A percentile compares a stretch with the other conserved stretches of the same genome.
These are phyloP conservation scores for Lentinula novae-zelandiae DNA, from an alignment of 1,284 basidiomycete species.

Conservation along the genomic window DNA sequence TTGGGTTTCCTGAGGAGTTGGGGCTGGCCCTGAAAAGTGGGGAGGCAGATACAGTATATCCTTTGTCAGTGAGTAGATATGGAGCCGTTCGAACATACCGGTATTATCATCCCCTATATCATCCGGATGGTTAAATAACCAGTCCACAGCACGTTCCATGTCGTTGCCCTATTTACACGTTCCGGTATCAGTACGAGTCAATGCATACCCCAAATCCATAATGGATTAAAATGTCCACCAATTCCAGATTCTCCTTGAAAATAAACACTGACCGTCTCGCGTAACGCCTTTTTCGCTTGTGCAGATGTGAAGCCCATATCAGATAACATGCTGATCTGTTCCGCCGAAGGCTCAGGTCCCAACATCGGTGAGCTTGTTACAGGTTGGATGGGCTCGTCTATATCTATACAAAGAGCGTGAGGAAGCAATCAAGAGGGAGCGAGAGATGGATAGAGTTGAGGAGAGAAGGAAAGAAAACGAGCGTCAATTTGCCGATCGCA, in stretches of 20 bases:
- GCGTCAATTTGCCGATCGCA: too few species aligned
- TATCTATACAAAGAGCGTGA: slow-evolving; percentile 49
- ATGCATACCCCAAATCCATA: background rate
- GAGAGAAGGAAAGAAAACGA: background rate
- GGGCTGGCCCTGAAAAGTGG: slow-evolving; percentile 15
- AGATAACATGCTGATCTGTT: slow-evolving; percentile 69
- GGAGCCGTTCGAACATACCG: background rate
- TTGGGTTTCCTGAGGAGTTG: background rate
- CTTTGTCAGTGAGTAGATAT: background rate
- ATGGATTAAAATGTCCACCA: background rate
- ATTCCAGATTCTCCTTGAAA: background rate
- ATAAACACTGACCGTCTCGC: slow-evolving; percentile 61
- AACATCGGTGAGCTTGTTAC: slow-evolving; percentile 16
- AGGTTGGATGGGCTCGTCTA: slow-evolving; percentile 76
- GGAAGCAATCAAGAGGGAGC: background rate
- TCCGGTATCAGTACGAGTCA: background rate
- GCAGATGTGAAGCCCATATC: slow-evolving; percentile 92
- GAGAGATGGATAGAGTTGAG: background rate
- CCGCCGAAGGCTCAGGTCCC: slow-evolving; percentile 55
- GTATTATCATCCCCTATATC: slow-evolving; percentile 68
- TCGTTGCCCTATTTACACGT: slow-evolving; percentile 57
- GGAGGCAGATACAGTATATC: background rate
- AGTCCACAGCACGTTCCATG: slow-evolving; percentile 87
- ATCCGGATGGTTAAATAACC: slow-evolving; percentile 95
- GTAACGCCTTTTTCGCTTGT: slow-evolving; percentile 87